phyloP scores from a whole-genome alignment of 140 eudicot species.

The Anethum foeniculum region DNA sequence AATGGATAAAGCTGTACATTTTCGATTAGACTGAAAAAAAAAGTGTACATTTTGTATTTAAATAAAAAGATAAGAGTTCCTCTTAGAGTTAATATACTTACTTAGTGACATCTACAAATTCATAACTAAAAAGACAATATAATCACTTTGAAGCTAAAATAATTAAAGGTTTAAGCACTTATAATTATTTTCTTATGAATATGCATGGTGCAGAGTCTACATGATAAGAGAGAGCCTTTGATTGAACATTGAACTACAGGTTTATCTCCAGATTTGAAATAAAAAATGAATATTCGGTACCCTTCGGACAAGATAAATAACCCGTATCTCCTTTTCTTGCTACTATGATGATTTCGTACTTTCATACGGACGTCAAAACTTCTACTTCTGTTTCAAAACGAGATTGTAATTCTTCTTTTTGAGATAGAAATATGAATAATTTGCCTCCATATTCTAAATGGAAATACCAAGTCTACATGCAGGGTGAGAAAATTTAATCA shows the following conservation, averaged over 20 bases:
- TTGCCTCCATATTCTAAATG: neutral
- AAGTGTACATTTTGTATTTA: constrained; percentile 4
- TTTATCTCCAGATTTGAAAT: neutral
- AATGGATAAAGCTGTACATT: constrained; percentile 19
- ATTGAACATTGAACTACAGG: neutral
- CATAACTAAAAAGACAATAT: neutral
- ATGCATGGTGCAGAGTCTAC: neutral
- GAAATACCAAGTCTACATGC: neutral
- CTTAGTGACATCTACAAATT: neutral
- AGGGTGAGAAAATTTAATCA: neutral
- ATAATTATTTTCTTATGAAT: neutral
- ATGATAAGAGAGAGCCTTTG: neutral
- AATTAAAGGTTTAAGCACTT: neutral
- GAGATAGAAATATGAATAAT: neutral
- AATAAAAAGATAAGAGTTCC: constrained; percentile 2
- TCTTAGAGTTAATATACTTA: neutral
- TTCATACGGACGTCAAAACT: neutral
- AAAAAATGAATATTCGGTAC: neutral
- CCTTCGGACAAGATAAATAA: neutral
- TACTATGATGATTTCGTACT: neutral
- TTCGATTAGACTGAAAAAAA: neutral
- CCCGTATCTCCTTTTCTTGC: neutral
- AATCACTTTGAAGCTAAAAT: neutral
- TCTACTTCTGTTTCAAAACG: neutral
- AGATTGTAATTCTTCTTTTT: neutral